A percentile compares a stretch with the other conserved stretches of the same genome.
These are phyloP conservation scores for Hypoxylon perforatum DNA, from an alignment of 495 filamentous ascomycete species.

Conservation along the genomic window DNA sequence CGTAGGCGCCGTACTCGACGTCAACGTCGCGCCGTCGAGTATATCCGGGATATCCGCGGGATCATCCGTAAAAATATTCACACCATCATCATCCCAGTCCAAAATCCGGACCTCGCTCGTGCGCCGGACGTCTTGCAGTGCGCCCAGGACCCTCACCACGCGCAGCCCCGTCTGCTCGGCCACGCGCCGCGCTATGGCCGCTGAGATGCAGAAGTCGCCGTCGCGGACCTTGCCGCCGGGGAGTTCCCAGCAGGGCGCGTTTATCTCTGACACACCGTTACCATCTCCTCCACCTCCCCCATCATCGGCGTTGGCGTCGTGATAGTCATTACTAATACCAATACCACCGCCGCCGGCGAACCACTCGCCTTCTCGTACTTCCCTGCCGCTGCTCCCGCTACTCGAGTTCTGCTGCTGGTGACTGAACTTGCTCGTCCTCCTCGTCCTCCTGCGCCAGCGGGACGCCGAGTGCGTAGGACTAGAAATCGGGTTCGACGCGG, in stretches of 20 bases:
- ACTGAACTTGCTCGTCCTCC: no score
- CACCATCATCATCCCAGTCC: conserved; percentile 40
- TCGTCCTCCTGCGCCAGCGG: neutral
- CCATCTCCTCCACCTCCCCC: neutral
- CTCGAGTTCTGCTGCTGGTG: neutral
- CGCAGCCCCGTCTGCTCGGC: conserved; percentile 36
- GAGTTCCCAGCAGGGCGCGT: conserved; percentile 42
- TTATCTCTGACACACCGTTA: no score
- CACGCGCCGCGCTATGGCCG: conserved; percentile 37
- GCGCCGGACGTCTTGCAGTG: conserved; percentile 34
- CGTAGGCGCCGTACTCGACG: conserved; percentile 6
- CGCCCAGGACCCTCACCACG: conserved; percentile 36
- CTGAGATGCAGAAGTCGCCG: conserved; percentile 43
- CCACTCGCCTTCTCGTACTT: neutral
- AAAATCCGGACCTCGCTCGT: conserved; percentile 33
- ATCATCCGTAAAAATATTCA: conserved; percentile 24
- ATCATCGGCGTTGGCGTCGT: no score
- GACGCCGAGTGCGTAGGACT: neutral
- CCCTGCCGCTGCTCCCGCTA: neutral
- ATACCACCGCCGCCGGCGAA: no score
- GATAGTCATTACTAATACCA: no score
- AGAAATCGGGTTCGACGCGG: neutral
- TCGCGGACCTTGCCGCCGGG: conserved; percentile 39
- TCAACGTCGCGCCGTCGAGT: conserved; percentile 32
- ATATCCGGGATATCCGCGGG: conserved; percentile 12